Conservation (phyloP, 1,284 basidiomycete species). For the Cryptococcus hybrid region DNA sequence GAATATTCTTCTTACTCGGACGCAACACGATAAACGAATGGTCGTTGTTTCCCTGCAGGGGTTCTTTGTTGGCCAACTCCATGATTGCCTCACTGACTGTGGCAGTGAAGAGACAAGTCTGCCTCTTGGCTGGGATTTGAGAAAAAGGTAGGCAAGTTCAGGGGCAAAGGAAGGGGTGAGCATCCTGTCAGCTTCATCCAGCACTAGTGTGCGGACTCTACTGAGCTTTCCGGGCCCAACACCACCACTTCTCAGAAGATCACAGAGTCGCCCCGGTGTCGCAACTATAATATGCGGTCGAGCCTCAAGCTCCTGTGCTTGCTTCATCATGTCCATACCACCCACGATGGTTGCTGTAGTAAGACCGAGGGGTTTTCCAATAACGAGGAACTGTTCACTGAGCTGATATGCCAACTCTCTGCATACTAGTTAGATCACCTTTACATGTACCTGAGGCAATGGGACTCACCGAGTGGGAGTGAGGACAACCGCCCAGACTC, state of each 20-base stretch:
- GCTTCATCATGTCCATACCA: conserved; percentile 97
- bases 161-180: conserved; percentile 87
- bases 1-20: conserved; percentile 60
- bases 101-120: conserved; percentile 96
- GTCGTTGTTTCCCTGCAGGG: conserved; percentile 79
- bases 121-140: conserved; percentile 76
- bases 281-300: conserved; percentile 94
- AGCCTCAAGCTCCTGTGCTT: conserved; percentile 80
- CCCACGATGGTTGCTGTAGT: conserved; percentile 89
- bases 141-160: conserved; percentile 79
- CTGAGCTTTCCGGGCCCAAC: conserved; percentile 73
- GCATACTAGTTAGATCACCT: neutral
- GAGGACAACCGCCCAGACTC: conserved; percentile 87
- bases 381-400: conserved; percentile 89
- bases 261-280: conserved; percentile 92
- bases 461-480: conserved; percentile 83
- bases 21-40: conserved; percentile 81
- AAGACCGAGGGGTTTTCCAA: conserved; percentile 77
- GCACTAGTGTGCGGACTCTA: conserved; percentile 81
- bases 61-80: conserved; percentile 67
- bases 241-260: conserved; percentile 76
- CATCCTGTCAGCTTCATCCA: conserved; percentile 95
- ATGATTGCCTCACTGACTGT: conserved; percentile 89
- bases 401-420: conserved; percentile 98
- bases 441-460: neutral